phyloP scores from a whole-genome alignment of 768 basidiomycete species.

The Punctularia strigosozonata region DNA sequence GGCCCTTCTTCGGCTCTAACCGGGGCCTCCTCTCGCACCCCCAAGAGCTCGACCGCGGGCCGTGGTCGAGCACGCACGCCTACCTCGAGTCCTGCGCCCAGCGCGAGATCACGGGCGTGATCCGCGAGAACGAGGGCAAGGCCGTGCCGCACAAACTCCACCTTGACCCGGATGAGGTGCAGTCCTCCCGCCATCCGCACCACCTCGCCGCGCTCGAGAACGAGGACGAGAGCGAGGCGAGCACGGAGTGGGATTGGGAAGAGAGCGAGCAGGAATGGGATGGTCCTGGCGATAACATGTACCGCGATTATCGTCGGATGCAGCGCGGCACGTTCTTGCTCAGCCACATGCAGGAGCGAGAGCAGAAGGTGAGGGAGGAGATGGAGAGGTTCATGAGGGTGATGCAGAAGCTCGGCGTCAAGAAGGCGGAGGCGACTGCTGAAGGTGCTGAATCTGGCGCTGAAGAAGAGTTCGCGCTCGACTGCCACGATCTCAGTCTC shows the following conservation, averaged over 20 bases:
- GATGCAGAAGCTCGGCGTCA: slow-evolving; percentile 43
- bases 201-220: slow-evolving; percentile 57
- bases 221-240: slow-evolving; percentile 64
- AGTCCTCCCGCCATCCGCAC: slow-evolving; percentile 55
- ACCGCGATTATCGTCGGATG: slow-evolving; percentile 73
- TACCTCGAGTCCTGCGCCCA: slow-evolving; percentile 58
- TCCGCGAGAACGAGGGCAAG: slow-evolving; percentile 67
- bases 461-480: slow-evolving; percentile 62
- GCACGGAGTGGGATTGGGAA: slow-evolving; percentile 68
- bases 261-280: slow-evolving; percentile 78
- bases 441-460: slow-evolving; percentile 16
- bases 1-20: slow-evolving; percentile 84
- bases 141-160: slow-evolving; percentile 67
- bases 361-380: slow-evolving; percentile 52
- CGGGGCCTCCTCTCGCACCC: slow-evolving; percentile 63
- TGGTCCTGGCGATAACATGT: slow-evolving; percentile 67
- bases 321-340: slow-evolving; percentile 72
- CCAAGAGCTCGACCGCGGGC: slow-evolving; percentile 67
- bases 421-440: slow-evolving; percentile 16
- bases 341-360: slow-evolving; percentile 53
- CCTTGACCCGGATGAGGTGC: slow-evolving; percentile 71
- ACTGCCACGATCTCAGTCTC: slow-evolving; percentile 77
- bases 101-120: slow-evolving; percentile 66
- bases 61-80: slow-evolving; percentile 47
- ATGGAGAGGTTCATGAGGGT: slow-evolving; percentile 59